Conservation (phyloP, 2,329 filamentous ascomycete genomes). For the Botrytis sinoallii region DNA sequence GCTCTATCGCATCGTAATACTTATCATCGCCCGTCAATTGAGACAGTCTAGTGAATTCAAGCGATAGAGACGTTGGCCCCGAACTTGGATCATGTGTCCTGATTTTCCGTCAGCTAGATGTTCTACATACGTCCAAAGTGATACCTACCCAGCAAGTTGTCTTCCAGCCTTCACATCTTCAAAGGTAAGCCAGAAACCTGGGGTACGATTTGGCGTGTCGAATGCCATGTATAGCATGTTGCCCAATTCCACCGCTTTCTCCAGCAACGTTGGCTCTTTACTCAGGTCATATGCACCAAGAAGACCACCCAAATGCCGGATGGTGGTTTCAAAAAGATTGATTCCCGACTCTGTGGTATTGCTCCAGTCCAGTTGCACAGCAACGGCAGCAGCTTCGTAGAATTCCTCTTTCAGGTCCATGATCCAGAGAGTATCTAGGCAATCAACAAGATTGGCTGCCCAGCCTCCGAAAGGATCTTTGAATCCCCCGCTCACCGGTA, state of each 20-base stretch:
- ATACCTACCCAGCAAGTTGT: not conserved
- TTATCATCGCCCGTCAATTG: slow-evolving; percentile 57
- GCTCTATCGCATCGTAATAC: slow-evolving; percentile 58
- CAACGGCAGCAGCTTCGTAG: slow-evolving; percentile 54
- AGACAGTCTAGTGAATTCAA: slow-evolving; percentile 60
- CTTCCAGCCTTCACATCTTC: slow-evolving; percentile 12
- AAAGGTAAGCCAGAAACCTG: slow-evolving; percentile 17
- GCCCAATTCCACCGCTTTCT: slow-evolving; percentile 35
- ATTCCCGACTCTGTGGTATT: slow-evolving; percentile 20
- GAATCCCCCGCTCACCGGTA: slow-evolving; percentile 62
- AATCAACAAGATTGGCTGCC: slow-evolving; percentile 81
- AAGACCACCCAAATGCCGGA: slow-evolving; percentile 40
- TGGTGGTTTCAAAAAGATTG: slow-evolving; percentile 42
- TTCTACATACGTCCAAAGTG: not conserved
- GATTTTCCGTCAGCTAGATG: not conserved
- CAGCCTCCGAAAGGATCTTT: slow-evolving; percentile 85
- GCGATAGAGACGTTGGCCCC: slow-evolving; percentile 48
- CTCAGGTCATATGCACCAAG: slow-evolving; percentile 39
- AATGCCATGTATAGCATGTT: slow-evolving; percentile 41
- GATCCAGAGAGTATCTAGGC: slow-evolving; percentile 79
- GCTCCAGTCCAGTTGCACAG: slow-evolving; percentile 47
- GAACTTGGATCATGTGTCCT: slow-evolving; percentile 12
- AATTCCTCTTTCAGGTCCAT: slow-evolving; percentile 77
- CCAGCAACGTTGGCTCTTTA: slow-evolving; percentile 28
- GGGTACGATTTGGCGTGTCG: slow-evolving; percentile 36